Conservation (phyloP, 2,329 filamentous ascomycete species). For the Phaeomoniella chlamydospora region DNA sequence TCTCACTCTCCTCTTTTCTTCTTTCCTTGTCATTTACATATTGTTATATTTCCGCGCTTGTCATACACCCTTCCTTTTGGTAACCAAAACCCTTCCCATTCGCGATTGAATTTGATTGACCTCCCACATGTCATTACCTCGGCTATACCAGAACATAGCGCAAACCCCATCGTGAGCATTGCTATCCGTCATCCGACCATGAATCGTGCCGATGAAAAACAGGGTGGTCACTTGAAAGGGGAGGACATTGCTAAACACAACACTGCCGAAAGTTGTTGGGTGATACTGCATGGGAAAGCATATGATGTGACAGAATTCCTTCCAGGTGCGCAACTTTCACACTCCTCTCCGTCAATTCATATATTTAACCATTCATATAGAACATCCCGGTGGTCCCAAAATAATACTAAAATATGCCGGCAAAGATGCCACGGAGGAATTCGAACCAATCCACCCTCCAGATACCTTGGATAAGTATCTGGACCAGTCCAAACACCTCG, state of each 20-base stretch:
- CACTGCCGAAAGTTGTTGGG: slow-evolving; percentile 75
- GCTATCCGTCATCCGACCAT: no score
- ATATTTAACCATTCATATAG: slow-evolving; percentile 22
- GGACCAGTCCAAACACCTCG: slow-evolving; percentile 71
- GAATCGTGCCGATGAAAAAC: slow-evolving; percentile 9
- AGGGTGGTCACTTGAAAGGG: slow-evolving; percentile 29
- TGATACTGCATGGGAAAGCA: slow-evolving; percentile 73
- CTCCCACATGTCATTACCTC: no score
- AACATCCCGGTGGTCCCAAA: slow-evolving; percentile 78
- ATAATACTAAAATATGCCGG: slow-evolving; percentile 96
- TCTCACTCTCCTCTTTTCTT: no score
- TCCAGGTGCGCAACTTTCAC: slow-evolving; percentile 41
- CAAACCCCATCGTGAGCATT: no score
- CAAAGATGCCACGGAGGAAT: slow-evolving; percentile 86
- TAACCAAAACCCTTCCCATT: no score
- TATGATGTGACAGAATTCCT: slow-evolving; percentile 86
- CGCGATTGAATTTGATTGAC: no score
- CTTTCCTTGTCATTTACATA: no score
- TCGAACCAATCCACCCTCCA: slow-evolving; percentile 76
- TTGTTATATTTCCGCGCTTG: no score
- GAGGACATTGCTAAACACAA: slow-evolving; percentile 59
- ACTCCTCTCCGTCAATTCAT: slow-evolving; percentile 4
- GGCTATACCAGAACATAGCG: no score
- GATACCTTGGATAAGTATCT: slow-evolving; percentile 77
- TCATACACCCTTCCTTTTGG: no score